Percentiles rank a stretch among this genome's conserved stretches.
These are phyloP conservation scores for Claviceps maximensis DNA, from an alignment of 2,329 filamentous ascomycete species.

Conservation along the genomic window DNA sequence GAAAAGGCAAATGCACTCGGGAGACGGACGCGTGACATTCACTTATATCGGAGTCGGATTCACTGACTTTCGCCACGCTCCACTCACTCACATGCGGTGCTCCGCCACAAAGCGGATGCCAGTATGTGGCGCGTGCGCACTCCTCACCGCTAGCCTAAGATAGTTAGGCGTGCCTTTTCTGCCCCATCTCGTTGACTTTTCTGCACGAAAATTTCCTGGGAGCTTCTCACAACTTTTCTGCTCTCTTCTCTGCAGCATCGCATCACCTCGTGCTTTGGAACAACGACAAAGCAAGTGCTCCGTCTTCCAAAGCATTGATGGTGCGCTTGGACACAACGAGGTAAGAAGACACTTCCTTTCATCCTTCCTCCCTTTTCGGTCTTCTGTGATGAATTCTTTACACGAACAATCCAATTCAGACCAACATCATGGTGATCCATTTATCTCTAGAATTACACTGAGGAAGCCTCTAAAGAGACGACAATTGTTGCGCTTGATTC, in stretches of 20 bases:
- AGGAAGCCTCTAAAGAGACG: constrained; percentile 23
- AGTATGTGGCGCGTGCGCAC: neutral
- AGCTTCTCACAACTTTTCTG: neutral
- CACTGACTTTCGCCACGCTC: constrained; percentile 15
- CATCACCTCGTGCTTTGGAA: neutral
- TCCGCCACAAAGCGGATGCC: constrained; percentile 19
- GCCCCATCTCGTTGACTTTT: constrained; percentile 1
- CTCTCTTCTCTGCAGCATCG: neutral
- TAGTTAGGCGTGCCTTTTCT: neutral
- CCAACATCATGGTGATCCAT: constrained; percentile 40
- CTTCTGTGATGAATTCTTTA: constrained; percentile 21
- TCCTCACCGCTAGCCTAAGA: neutral
- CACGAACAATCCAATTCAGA: constrained; percentile 53
- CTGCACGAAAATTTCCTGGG: constrained; percentile 3
- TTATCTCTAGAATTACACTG: constrained; percentile 41
- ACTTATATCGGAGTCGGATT: constrained; percentile 11
- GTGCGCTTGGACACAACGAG: neutral
- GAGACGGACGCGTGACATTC: constrained; percentile 1
- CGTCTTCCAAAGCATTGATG: neutral
- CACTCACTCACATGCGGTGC: constrained; percentile 13
- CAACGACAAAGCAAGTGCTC: constrained; percentile 1
- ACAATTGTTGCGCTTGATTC: neutral
- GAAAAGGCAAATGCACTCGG: neutral
- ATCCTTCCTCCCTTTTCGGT: constrained; percentile 1
- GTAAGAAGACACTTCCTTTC: constrained; percentile 10